Percentiles rank a stretch among this genome's conserved stretches.
Conservation (phyloP, 768 basidiomycete species). For the Amanita pseudoporphyria region DNA sequence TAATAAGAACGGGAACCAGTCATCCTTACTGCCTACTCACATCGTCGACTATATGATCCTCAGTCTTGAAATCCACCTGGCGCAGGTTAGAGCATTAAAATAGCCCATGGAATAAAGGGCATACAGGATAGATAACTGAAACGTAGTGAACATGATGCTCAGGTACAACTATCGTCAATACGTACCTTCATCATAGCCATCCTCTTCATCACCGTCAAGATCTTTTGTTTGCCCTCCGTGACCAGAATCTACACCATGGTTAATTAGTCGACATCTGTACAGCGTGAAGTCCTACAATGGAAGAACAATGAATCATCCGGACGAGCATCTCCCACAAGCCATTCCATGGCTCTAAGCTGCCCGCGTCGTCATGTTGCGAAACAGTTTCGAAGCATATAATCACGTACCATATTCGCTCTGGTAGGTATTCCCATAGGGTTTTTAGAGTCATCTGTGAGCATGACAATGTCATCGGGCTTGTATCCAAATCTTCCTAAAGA, state of each 20-base stretch:
- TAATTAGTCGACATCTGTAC: background rate
- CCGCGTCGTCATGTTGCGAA: constrained; percentile 1
- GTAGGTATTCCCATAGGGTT: constrained; percentile 66
- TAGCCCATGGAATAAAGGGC: constrained; percentile 22
- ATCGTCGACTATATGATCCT: constrained; percentile 84
- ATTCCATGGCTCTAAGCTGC: constrained; percentile 74
- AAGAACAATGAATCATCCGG: constrained; percentile 87
- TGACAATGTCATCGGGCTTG: constrained; percentile 70
- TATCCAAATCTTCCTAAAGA: constrained; percentile 53
- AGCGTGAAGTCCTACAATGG: constrained; percentile 48
- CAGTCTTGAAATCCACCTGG: constrained; percentile 39
- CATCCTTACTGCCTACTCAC: constrained; percentile 30
- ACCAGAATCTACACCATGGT: constrained; percentile 57
- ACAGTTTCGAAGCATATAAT: background rate
- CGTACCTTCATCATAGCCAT: constrained; percentile 75
- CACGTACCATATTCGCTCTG: constrained; percentile 62
- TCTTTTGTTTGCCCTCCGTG: constrained; percentile 92
- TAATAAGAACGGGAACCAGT: background rate
- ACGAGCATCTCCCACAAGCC: constrained; percentile 76
- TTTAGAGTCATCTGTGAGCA: constrained; percentile 68
- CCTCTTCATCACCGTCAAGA: constrained; percentile 70
- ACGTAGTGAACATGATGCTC: background rate
- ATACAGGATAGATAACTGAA: constrained; percentile 80
- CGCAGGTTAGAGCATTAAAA: background rate
- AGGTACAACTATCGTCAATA: background rate